Base-by-base conservation (phyloP, 768 basidiomycete species). In the Amanita exitialis region DNA sequence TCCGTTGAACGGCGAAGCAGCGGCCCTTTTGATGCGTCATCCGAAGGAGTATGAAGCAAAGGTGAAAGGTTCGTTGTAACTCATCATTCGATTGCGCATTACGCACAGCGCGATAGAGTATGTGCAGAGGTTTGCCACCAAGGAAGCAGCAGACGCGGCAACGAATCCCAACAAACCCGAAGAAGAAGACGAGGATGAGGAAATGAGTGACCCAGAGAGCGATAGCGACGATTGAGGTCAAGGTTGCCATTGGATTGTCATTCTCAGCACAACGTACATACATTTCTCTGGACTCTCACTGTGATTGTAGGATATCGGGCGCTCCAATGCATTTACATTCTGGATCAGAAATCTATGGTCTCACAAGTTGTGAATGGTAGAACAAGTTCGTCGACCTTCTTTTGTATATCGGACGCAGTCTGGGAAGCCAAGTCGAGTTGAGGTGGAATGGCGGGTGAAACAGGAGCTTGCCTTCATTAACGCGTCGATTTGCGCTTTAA, bases 1-100 rank as follows among this genome's bases (percentile, higher is more conserved):
- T 64, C 96, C 96, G 3, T 72, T 98, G 48, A 99, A 99, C 57
- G 95, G 95, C 30, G 96, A 99, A 69, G 96, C 96, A 16, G 96
- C 96, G 7, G 92, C 95, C 1, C 74, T 99, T 34, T 78, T 98
- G 55, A 93, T 98, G 90, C 86, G 95, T 25, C 94, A 98, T 63
- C 93, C 93, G 30, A 92, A 94, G 65, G 86, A 91, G 56, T 99
- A 99, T 60, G 92, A 95, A 57, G 77, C 77, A 20, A 95, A 90
- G 64, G 94, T 99, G 51, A 91, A 92, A 72, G 91, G 90, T 35
- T 23, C 28, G 21, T 44, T 25, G 37, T 27, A 36, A 37, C 16
- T 20, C 16, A 13, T n/a, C 15, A 27, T 39, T 41, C 16, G 20
- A 21, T 16, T 52, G 36, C 5, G 53, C 44, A 34, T 57, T 38